Evolutionary conservation across 139 green algal species (phyloP).

Genomic region (Edaphochlamys debaryana): DNA sequence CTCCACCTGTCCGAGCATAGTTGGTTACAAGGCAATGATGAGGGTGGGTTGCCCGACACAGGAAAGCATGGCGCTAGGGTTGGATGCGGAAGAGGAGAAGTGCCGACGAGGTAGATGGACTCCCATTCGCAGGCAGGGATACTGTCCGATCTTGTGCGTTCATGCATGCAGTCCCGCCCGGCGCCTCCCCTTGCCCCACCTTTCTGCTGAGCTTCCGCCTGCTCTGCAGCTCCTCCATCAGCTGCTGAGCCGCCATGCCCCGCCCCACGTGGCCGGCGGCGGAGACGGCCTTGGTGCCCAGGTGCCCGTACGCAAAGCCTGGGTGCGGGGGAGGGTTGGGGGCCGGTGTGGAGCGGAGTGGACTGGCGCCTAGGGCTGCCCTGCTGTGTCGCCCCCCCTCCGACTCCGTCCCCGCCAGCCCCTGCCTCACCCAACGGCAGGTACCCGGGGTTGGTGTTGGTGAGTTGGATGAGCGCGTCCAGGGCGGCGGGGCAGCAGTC

Average conservation of each 20-base stretch:
- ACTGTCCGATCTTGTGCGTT: too few relatives aligned
- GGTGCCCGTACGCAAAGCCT: slow-evolving; percentile 59
- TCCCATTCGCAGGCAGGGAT: too few relatives aligned
- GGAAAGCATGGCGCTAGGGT: too few relatives aligned
- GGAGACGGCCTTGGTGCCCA: slow-evolving; percentile 48
- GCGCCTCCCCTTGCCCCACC: too few relatives aligned
- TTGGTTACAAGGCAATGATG: too few relatives aligned
- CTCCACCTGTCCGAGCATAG: slow-evolving; percentile 36
- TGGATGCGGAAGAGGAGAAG: too few relatives aligned
- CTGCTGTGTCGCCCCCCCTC: background rate
- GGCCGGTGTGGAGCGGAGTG: background rate
- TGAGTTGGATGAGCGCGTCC: slow-evolving; percentile 55
- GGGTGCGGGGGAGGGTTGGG: too few relatives aligned
- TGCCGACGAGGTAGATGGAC: too few relatives aligned
- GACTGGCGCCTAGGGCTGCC: too few relatives aligned
- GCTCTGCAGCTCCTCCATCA: slow-evolving; percentile 66
- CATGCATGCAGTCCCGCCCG: too few relatives aligned
- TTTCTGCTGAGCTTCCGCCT: slow-evolving; percentile 45
- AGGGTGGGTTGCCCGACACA: too few relatives aligned
- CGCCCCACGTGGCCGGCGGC: slow-evolving; percentile 43
- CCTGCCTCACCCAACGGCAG: slow-evolving; percentile 55
- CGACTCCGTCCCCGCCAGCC: background rate
- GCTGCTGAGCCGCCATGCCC: slow-evolving; percentile 65
- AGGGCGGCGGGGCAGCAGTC: slow-evolving; percentile 54
- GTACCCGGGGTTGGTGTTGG: slow-evolving; percentile 35